Percentiles rank a stretch among this genome's conserved stretches.
Conservation (phyloP, 805 yeast genomes). For the Yamadazyma tumulicola region DNA sequence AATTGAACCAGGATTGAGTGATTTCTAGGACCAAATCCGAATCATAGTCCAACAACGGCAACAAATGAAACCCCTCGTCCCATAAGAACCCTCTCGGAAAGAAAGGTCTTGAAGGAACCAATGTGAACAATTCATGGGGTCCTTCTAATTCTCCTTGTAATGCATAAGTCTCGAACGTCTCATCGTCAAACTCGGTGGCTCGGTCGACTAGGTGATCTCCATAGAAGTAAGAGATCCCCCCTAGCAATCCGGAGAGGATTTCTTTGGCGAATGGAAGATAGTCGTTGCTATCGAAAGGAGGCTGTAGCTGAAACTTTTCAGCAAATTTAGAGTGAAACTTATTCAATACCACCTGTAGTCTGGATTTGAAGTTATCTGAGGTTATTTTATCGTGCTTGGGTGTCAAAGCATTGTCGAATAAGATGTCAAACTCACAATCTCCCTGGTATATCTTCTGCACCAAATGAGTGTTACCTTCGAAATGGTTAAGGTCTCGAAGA, state of each 20-base stretch:
- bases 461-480: conserved; percentile 74
- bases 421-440: conserved; percentile 67
- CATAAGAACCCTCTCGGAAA: conserved; percentile 97
- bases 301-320: conserved; percentile 44
- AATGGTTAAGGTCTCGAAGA: conserved; percentile 54
- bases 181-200: conserved; percentile 62
- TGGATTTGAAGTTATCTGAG: conserved; percentile 30
- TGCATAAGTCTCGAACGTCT: conserved; percentile 54
- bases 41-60: conserved; percentile 80
- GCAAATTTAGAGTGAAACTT: conserved; percentile 53
- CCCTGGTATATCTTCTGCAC: conserved; percentile 77
- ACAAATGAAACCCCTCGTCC: conserved; percentile 96
- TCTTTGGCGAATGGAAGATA: conserved; percentile 67
- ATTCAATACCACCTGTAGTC: conserved; percentile 27
- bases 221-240: conserved; percentile 85
- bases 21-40: conserved; percentile 78
- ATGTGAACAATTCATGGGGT: conserved; percentile 71
- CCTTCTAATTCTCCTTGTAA: conserved; percentile 64
- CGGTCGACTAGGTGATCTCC: conserved; percentile 85
- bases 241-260: conserved; percentile 75
- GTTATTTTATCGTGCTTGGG: conserved; percentile 35
- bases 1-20: conserved; percentile 78
- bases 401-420: conserved; percentile 49
- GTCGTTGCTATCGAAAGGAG: conserved; percentile 48
- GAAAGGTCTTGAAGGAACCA: conserved; percentile 89